These are phyloP conservation scores for Larix kaempferi DNA, from an alignment of 75 land plant genomes.

Conservation along the genomic window DNA sequence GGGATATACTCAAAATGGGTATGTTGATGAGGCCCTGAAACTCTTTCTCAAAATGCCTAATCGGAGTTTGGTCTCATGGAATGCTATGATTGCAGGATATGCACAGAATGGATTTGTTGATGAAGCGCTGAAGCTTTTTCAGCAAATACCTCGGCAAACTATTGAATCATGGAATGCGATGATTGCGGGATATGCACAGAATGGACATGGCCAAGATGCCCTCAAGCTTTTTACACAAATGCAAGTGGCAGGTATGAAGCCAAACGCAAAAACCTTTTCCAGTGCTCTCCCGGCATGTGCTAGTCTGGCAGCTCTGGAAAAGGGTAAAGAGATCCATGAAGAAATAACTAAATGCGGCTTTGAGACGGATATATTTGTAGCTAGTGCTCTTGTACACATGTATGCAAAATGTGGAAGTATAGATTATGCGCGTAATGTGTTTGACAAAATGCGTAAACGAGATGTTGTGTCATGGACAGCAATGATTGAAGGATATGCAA, in stretches of 20 bases:
- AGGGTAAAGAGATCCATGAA: constrained; percentile 55
- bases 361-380: constrained; percentile 18
- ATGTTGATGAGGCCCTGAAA: too few species aligned
- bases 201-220: constrained; percentile 40
- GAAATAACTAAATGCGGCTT: constrained; percentile 40
- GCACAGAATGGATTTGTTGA: too few species aligned
- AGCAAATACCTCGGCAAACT: too few species aligned
- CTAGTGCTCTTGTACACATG: constrained; percentile 59
- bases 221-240: constrained; percentile 33
- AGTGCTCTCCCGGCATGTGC: constrained; percentile 75
- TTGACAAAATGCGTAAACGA: constrained; percentile 36
- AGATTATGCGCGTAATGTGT: constrained; percentile 53
- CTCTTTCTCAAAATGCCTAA: too few species aligned
- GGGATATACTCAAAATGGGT: too few species aligned
- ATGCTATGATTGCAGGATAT: too few species aligned
- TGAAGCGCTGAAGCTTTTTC: too few species aligned
- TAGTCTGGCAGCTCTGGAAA: constrained; percentile 42
- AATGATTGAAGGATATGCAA: constrained; percentile 64
- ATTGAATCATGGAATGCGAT: constrained; percentile 44
- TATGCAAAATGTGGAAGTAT: constrained; percentile 70
- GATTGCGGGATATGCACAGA: constrained; percentile 59
- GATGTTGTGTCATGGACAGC: constrained; percentile 84
- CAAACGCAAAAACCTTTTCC: constrained; percentile 59
- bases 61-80: too few species aligned
- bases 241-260: constrained; percentile 21